phyloP scores from a whole-genome alignment of 2,329 filamentous ascomycete genomes.

The Nemania sp. region DNA sequence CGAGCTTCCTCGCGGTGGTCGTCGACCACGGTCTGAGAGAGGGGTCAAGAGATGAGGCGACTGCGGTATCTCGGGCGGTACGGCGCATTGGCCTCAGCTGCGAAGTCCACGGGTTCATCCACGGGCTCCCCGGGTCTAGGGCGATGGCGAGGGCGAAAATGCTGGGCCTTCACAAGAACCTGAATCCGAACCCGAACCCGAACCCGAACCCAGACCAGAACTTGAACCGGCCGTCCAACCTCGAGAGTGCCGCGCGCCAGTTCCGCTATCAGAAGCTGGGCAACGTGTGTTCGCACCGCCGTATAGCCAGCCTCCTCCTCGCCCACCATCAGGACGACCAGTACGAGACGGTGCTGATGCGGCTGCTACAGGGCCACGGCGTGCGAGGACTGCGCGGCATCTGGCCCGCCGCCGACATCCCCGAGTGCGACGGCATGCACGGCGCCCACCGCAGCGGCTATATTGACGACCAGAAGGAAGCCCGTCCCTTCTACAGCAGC shows the following conservation, averaged over 20 bases:
- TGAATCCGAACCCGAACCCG: constrained; percentile 55
- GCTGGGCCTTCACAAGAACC: no score
- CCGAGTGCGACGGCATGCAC: constrained; percentile 78
- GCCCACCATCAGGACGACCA: constrained; percentile 92
- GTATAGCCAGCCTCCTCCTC: constrained; percentile 67
- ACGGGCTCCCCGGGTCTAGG: no score
- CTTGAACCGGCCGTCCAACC: constrained; percentile 57
- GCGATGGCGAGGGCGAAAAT: constrained; percentile 43
- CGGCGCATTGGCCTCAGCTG: no score
- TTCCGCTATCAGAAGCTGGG: constrained; percentile 76
- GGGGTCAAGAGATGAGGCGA: constrained; percentile 57
- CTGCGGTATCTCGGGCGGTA: constrained; percentile 46
- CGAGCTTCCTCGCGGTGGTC: constrained; percentile 50
- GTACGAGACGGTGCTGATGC: constrained; percentile 85
- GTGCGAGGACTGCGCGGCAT: constrained; percentile 77
- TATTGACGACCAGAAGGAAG: constrained; percentile 48
- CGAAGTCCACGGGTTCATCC: no score
- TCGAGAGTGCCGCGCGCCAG: constrained; percentile 77
- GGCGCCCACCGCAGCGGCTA: constrained; percentile 70
- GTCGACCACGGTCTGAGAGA: constrained; percentile 62
- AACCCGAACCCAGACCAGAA: constrained; percentile 29
- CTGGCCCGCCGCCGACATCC: constrained; percentile 66
- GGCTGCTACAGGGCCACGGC: constrained; percentile 68
- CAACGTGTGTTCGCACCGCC: constrained; percentile 53
- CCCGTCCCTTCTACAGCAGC: constrained; percentile 45